Conservation (phyloP, 345 rosid genomes). For the Toxicodendron radicans region DNA sequence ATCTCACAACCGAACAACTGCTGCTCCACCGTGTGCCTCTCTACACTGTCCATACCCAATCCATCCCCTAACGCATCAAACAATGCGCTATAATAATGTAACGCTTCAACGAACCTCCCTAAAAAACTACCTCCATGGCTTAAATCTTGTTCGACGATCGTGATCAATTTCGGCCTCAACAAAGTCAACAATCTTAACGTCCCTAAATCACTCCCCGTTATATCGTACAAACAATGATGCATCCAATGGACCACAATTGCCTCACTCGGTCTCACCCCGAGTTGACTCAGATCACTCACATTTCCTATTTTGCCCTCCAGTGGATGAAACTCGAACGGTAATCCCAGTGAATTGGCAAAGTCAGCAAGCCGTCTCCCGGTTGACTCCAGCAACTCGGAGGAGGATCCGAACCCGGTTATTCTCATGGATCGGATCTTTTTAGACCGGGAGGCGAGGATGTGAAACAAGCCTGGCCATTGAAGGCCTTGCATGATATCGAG, state of each 20-base stretch:
- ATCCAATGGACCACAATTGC: constrained; percentile 93
- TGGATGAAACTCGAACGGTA: constrained; percentile 84
- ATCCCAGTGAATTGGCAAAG: constrained; percentile 69
- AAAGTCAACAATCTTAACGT: constrained; percentile 53
- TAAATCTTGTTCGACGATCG: constrained; percentile 85
- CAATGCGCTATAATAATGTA: constrained; percentile 94
- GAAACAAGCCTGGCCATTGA: constrained; percentile 97
- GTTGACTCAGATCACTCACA: constrained; percentile 49
- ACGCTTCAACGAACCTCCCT: constrained; percentile 86
- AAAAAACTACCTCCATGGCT: constrained; percentile 73
- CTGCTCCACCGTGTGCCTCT: constrained; percentile 92
- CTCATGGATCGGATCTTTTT: constrained; percentile 73
- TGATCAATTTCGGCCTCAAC: constrained; percentile 71
- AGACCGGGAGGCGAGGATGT: constrained; percentile 87
- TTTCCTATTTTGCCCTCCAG: constrained; percentile 79
- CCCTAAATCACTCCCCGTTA: constrained; percentile 69
- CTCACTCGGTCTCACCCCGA: constrained; percentile 60
- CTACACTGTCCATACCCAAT: constrained; percentile 54
- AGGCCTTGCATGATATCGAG: constrained; percentile 98
- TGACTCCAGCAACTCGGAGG: constrained; percentile 71
- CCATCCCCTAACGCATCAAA: constrained; percentile 94
- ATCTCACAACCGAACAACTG: constrained; percentile 83
- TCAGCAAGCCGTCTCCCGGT: constrained; percentile 86
- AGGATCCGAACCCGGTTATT: constrained; percentile 86
- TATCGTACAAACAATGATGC: constrained; percentile 90